Evolutionary conservation across 2,329 filamentous ascomycete genomes (phyloP).

Genomic region (Stachybotrys chlorohalonatus): DNA sequence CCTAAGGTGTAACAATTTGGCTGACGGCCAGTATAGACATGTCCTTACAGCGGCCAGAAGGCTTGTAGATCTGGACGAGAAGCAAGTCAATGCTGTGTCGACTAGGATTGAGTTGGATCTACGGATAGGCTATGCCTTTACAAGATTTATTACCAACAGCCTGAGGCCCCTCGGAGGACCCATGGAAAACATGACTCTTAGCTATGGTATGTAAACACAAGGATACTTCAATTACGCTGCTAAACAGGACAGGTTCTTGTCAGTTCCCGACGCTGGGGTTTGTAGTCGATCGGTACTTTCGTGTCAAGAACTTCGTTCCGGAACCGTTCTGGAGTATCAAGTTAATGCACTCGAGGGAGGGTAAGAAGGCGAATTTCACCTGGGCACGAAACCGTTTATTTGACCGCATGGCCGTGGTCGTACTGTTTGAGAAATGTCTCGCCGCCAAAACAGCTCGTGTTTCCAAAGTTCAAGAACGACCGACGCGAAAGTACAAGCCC

Average conservation of each 20-base stretch:
- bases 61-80: constrained; percentile 71
- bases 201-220: constrained; percentile 56
- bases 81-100: constrained; percentile 77
- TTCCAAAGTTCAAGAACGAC: constrained; percentile 78
- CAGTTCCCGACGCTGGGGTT: constrained; percentile 97
- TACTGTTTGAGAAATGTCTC: constrained; percentile 82
- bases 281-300: constrained; percentile 91
- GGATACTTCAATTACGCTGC: not conserved
- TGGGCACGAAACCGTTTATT: constrained; percentile 82
- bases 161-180: constrained; percentile 64
- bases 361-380: constrained; percentile 70
- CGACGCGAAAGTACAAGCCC: constrained; percentile 89
- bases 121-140: constrained; percentile 86
- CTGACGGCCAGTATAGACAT: constrained; percentile 46
- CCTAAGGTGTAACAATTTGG: not conserved
- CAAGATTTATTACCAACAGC: constrained; percentile 72
- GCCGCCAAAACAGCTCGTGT: constrained; percentile 68
- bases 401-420: constrained; percentile 69
- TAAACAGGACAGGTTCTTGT: constrained; percentile 56
- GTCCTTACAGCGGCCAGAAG: constrained; percentile 74
- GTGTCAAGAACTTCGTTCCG: constrained; percentile 86
- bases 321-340: constrained; percentile 92
- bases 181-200: constrained; percentile 58
- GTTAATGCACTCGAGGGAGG: constrained; percentile 67
- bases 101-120: constrained; percentile 89